Conservation (phyloP, 306 rosid species). For the Malus sylvestris region DNA sequence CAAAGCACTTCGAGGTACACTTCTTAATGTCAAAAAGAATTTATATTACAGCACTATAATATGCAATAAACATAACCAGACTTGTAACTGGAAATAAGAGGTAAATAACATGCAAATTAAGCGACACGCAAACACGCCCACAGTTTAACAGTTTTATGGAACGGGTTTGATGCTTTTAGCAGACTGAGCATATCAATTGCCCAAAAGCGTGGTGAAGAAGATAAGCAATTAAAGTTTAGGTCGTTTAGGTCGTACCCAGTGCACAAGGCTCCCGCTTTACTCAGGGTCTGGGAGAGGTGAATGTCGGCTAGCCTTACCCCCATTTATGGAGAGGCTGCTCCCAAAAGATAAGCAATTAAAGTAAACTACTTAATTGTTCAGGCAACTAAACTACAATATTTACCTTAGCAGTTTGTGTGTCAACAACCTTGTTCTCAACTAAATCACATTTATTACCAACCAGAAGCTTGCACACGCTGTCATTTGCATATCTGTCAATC, state of each 20-base stretch:
- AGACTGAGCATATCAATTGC: background rate
- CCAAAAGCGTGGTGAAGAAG: background rate
- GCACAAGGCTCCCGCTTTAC: too few species aligned
- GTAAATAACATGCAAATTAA: background rate
- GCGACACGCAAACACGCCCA: background rate
- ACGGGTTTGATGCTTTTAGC: background rate
- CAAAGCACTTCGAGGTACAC: background rate
- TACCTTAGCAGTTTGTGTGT: slow-evolving; percentile 86
- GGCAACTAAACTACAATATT: background rate
- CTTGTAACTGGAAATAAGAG: background rate
- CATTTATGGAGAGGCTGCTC: too few species aligned
- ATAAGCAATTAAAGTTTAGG: background rate
- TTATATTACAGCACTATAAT: background rate
- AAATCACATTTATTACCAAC: slow-evolving; percentile 93
- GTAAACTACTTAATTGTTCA: background rate
- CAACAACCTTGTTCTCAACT: slow-evolving; percentile 77
- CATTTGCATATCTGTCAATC: slow-evolving; percentile 92
- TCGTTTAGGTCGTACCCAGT: too few species aligned
- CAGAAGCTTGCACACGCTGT: slow-evolving; percentile 87
- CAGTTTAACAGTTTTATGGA: background rate
- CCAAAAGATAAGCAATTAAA: background rate
- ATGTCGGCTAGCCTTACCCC: too few species aligned
- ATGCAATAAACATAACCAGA: background rate
- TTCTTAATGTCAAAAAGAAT: background rate
- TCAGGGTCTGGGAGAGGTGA: too few species aligned